Evolutionary conservation across 495 filamentous ascomycete genomes (phyloP), one percentile per base, ranked within the genome.

Genomic region (Lichina pygmaea): DNA sequence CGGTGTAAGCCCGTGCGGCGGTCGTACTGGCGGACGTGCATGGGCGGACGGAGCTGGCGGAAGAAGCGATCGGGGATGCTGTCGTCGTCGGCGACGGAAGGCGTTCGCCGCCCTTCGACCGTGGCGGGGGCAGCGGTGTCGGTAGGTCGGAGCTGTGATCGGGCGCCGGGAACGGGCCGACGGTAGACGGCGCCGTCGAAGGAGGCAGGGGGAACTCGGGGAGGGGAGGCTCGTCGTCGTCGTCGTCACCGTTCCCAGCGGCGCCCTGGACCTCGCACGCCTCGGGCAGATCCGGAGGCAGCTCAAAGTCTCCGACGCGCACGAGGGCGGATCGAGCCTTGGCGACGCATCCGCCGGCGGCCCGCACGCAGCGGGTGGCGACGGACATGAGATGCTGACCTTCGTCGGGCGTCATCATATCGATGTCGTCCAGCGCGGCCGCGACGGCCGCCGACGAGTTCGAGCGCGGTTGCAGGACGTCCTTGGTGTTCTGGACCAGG

Each of bases 271-370:
- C 36, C 11, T 11, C 13, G 36, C 6, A 11, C 10, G 13, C 11
- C 10, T 39, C 36, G 56, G 13, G 54, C 41, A 55, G 55, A 16
- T 62, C 59, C 12, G 67, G 54, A 41, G 82, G 77, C 46, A 92
- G 71, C 55, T 93, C 85, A 53, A 99, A 93, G 58, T 99, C 89
- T 17, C 89, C 91, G 50, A 89, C 83, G 43, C 77, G 67, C 59
- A 93, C 84, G 47, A 99, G 77, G 36, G 93, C 76, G 58, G 71
- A 64, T 52, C 78, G 82, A 24, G 85, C 77, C 57, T 84, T 85
- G 6, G 76, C 75, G 16, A 91, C 75, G 56, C 89, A 94, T 52
- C 93, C 86, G 12, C 86, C 86, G 44, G 84, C 83, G 33, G 79
- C 75, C 47, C 82, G 75, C 36, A 95, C 86, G 59, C 89, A 95